Conservation (phyloP, 495 filamentous ascomycete genomes). For the Aspergillus asperescens region DNA sequence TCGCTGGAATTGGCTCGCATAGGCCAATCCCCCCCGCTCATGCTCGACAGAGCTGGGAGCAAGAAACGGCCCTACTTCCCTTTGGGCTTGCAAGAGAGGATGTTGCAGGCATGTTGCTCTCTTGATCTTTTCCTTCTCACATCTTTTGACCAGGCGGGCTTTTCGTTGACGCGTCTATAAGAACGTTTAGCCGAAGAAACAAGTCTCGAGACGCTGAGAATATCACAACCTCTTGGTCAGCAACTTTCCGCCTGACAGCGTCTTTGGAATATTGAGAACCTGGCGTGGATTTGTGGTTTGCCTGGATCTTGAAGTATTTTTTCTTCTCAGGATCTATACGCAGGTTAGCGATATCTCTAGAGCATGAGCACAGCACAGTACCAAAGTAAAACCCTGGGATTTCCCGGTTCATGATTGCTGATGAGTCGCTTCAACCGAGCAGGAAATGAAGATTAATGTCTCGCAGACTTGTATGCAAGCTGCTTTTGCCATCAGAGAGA, state of each 20-base stretch:
- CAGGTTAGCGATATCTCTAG: neutral
- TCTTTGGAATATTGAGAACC: constrained; percentile 44
- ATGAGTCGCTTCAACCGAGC: no score
- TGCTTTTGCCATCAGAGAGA: neutral
- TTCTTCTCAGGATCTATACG: constrained; percentile 47
- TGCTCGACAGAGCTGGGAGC: constrained; percentile 17
- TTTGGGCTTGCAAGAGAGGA: constrained; percentile 23
- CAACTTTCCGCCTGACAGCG: constrained; percentile 39
- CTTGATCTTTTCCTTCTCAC: constrained; percentile 31
- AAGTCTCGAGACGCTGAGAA: neutral
- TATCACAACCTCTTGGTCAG: constrained; percentile 32
- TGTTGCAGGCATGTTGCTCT: constrained; percentile 27
- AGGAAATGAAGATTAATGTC: no score
- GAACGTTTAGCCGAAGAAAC: constrained; percentile 5
- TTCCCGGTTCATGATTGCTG: constrained; percentile 22
- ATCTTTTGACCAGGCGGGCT: constrained; percentile 23
- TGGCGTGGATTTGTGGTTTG: constrained; percentile 42
- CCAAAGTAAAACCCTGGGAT: constrained; percentile 31
- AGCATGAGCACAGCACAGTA: neutral
- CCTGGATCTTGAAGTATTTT: constrained; percentile 54
- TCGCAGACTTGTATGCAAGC: neutral
- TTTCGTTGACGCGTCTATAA: constrained; percentile 29
- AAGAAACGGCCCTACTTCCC: constrained; percentile 25
- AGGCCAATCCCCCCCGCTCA: constrained; percentile 26
- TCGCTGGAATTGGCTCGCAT: constrained; percentile 32